Base-by-base conservation (phyloP, 2,329 filamentous ascomycete species). In the Diaporthe humulicola region DNA sequence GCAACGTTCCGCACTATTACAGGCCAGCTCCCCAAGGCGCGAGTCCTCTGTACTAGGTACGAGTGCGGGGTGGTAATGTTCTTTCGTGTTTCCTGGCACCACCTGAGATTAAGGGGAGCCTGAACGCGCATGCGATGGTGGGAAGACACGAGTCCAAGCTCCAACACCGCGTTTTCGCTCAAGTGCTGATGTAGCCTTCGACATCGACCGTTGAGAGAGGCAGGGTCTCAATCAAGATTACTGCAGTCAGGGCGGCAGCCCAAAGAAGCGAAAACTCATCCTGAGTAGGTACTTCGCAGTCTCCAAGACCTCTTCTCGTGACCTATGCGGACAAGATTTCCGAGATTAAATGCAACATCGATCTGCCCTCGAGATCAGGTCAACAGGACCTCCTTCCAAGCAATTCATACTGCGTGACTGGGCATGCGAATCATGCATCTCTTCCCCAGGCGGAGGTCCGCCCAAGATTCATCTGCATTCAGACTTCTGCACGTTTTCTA, bases 301-400 rank as follows among this genome's bases (percentile, higher is more conserved):
- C 25, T 25, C 45, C 45, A 40, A 22, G 33, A 54, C 30, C 19
- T n/a, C 64, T 54, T n/a, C 64, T 54, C 33, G 48, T 69, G 64
- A 69, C 48, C 48, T 22, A 28, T 69, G 64, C 64, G 48, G 45
- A 69, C 33, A 69, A 69, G 64, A 69, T 69, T 22, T 40, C 64
- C 64, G 48, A 54, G 48, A 69, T 69, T 69, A 15, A 69, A 69
- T 54, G 28, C 48, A 54, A 54, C 33, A 54, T 33, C n/a, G 28
- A 69, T 40, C 48, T 69, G 64, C 64, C n/a, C 64, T 40, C 64
- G 28, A 69, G 64, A 69, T 36, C 64, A 69, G 45, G 64, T 69
- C 64, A 69, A 69, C 7, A 40, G 45, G 64, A 40, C 64, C 8
- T n/a, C 8, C 28, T 50, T 69, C 64, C 64, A 54, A 69, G 64